Conservation (phyloP, 2,329 filamentous ascomycete species). For the Exophiala viscosa region DNA sequence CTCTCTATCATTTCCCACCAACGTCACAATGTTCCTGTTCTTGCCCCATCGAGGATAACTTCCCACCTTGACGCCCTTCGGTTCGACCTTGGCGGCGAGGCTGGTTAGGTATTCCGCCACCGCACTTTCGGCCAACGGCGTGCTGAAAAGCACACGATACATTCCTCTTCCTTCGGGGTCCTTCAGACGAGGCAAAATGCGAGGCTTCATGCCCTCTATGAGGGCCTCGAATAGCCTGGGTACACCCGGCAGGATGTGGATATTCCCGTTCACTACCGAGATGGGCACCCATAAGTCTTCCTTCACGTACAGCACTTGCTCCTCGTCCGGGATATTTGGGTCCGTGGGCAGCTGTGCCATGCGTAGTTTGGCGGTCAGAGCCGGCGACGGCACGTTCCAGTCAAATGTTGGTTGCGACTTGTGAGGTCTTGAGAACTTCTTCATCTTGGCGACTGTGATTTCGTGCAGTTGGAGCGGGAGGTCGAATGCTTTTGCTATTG, state of each 20-base stretch:
- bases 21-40: slow-evolving; percentile 80
- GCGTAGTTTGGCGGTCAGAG: slow-evolving; percentile 74
- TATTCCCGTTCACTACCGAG: slow-evolving; percentile 81
- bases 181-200: slow-evolving; percentile 64
- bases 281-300: slow-evolving; percentile 91
- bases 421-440: slow-evolving; percentile 69
- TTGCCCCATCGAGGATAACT: slow-evolving; percentile 93
- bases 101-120: slow-evolving; percentile 80
- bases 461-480: slow-evolving; percentile 74
- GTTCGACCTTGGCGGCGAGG: slow-evolving; percentile 68
- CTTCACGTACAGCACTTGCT: slow-evolving; percentile 73
- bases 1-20: slow-evolving; percentile 71
- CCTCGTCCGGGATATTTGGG: slow-evolving; percentile 57
- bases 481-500: slow-evolving; percentile 83
- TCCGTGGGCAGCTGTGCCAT: slow-evolving; percentile 89
- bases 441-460: slow-evolving; percentile 77
- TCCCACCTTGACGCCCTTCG: slow-evolving; percentile 83
- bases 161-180: slow-evolving; percentile 81
- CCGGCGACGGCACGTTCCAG: slow-evolving; percentile 79
- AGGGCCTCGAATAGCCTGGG: slow-evolving; percentile 78
- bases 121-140: slow-evolving; percentile 79
- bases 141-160: slow-evolving; percentile 75
- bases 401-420: slow-evolving; percentile 70
- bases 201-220: slow-evolving; percentile 70
- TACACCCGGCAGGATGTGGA: slow-evolving; percentile 89